These are phyloP conservation scores for Aspergillus fumigatus DNA, from an alignment of 2,329 filamentous ascomycete genomes.

Conservation along the genomic window DNA sequence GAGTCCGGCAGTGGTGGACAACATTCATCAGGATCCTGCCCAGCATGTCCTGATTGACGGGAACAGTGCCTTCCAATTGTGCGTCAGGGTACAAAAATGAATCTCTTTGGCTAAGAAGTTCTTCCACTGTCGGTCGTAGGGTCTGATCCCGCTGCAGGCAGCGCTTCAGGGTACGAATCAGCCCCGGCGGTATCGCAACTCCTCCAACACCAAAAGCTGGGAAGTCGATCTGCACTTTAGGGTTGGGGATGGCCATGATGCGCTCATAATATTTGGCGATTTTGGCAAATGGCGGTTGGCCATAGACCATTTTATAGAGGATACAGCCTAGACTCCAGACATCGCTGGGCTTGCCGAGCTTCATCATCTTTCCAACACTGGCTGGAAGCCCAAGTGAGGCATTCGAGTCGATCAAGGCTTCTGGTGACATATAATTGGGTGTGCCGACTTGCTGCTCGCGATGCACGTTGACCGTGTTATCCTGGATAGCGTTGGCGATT, in stretches of 20 bases:
- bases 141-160: conserved; percentile 58
- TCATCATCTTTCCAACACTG: conserved; percentile 70
- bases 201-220: conserved; percentile 44
- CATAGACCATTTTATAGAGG: conserved; percentile 96
- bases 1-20: conserved; percentile 55
- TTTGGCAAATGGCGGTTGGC: conserved; percentile 90
- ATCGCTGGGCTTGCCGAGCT: conserved; percentile 91
- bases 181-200: conserved; percentile 49
- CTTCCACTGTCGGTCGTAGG: conserved; percentile 52
- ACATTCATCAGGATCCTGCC: conserved; percentile 57
- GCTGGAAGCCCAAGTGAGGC: conserved; percentile 50
- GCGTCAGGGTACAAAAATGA: conserved; percentile 56
- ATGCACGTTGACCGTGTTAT: conserved; percentile 96
- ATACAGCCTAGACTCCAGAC: conserved; percentile 97
- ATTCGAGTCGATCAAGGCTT: conserved; percentile 85
- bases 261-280: conserved; percentile 82
- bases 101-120: conserved; percentile 53
- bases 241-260: conserved; percentile 56
- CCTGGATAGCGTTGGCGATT: conserved; percentile 95
- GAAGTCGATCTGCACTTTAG: conserved; percentile 45
- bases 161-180: conserved; percentile 52
- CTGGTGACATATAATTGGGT: conserved; percentile 97
- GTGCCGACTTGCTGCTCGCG: conserved; percentile 93
- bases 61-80: conserved; percentile 42
- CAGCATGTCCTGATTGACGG: conserved; percentile 55